Evolutionary conservation across 192 early-diverging fungal species (phyloP), one percentile per base, ranked within the genome.

Genomic region (Hyaloraphidium curvatum): DNA sequence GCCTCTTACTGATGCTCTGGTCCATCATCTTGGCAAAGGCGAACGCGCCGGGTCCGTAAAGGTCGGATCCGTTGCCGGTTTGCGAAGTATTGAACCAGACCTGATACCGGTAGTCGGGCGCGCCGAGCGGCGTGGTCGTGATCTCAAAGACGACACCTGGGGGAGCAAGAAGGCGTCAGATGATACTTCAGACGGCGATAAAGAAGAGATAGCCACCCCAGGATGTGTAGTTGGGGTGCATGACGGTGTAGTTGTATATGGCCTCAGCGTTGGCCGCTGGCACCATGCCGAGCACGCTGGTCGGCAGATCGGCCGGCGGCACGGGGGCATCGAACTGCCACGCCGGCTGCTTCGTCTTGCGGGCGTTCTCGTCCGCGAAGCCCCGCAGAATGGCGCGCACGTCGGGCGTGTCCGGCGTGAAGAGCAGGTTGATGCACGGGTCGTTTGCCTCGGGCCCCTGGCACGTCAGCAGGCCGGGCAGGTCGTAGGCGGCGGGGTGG

Each of bases 21-120:
- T 85, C 81, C n/a, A 85, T 30, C 16, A 72, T 78, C 17, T 80
- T 63, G 50, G 75, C 66, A 26, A 82, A 59, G 4, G 76, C 62
- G 3, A 84, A 58, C 28, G 81, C 11, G 29, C 73, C 64, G 17
- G 73, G 69, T 11, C 75, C 76, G 53, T 76, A 79, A 4, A 77
- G 63, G 60, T 85, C 82, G 19, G 72, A 69, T 19, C 55, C 51
- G 53, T 85, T 85, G 27, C 68, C 68, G 14, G 64, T 59, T 14
- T 64, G 59, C 3, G 75, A 65, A 37, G 69, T 68, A 62, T 85
- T 85, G 61, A 73, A 80, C 82, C 82, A 85, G 26, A 83, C 62
- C 62, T 85, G 82, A 55, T 85, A 85, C 30, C 69, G 72, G 40
- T 72, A 68, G 59, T 82, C 81, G 17, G 64, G 57, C 27, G 71